Evolutionary conservation across 176 grass and related monocot genomes (phyloP).

Genomic region (Musa itinerans): DNA sequence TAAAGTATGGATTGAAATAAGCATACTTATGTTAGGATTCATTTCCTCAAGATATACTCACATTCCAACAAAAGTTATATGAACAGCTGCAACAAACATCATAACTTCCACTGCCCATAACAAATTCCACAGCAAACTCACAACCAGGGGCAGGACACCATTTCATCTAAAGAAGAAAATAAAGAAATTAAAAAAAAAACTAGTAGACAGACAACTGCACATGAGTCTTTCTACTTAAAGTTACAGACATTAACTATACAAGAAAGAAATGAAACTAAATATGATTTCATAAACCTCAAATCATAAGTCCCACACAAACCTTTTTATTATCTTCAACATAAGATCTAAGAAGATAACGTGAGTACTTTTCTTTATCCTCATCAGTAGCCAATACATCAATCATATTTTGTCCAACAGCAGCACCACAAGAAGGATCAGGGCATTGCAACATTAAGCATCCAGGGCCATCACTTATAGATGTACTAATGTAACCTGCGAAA

Average conservation of each 20-base stretch:
- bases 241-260: too few species aligned
- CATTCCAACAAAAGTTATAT: conserved; percentile 95
- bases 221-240: too few species aligned
- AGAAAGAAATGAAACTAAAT: too few species aligned
- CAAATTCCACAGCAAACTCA: conserved; percentile 87
- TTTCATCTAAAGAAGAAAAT: conserved; percentile 65
- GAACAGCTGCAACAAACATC: conserved; percentile 91
- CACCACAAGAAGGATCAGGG: conserved; percentile 84
- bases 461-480: conserved; percentile 97
- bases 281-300: not conserved
- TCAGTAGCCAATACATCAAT: conserved; percentile 50
- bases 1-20: not conserved
- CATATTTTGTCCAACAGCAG: conserved; percentile 84
- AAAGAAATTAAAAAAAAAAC: not conserved
- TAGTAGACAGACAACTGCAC: too few species aligned
- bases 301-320: conserved; percentile 27
- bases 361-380: conserved; percentile 80
- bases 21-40: not conserved
- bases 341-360: conserved; percentile 78
- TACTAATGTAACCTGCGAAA: conserved; percentile 82
- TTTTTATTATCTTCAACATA: conserved; percentile 99
- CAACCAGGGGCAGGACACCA: conserved; percentile 99
- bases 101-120: conserved; percentile 87
- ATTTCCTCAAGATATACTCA: conserved; percentile 30
- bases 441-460: conserved; percentile 96